phyloP scores from a whole-genome alignment of 1,284 basidiomycete genomes.

The Heterobasidion occidentale region DNA sequence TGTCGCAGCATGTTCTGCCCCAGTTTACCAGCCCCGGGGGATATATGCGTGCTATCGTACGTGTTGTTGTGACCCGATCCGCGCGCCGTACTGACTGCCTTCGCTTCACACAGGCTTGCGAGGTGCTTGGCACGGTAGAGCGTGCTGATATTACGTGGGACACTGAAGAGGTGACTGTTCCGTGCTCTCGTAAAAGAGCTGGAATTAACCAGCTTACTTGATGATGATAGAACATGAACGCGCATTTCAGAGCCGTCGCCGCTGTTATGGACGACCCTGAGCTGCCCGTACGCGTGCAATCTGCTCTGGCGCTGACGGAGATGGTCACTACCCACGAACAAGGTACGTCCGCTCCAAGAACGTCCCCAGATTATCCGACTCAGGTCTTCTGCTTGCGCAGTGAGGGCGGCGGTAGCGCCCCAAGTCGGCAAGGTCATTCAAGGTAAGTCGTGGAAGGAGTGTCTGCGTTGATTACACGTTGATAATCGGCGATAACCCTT shows the following conservation, averaged over 20 bases:
- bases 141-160: constrained; percentile 63
- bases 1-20: constrained; percentile 65
- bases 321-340: constrained; percentile 62
- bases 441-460: constrained; percentile 38
- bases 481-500: neutral
- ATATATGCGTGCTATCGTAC: constrained; percentile 69
- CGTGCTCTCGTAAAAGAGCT: neutral
- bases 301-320: constrained; percentile 74
- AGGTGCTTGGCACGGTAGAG: constrained; percentile 68
- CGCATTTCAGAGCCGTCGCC: constrained; percentile 56
- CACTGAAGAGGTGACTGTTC: constrained; percentile 45
- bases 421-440: constrained; percentile 85
- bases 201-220: neutral
- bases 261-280: constrained; percentile 64
- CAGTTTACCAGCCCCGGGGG: constrained; percentile 58
- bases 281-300: constrained; percentile 81
- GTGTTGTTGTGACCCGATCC: constrained; percentile 20
- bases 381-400: constrained; percentile 24
- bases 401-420: constrained; percentile 66
- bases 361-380: neutral
- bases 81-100: constrained; percentile 2
- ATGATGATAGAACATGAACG: constrained; percentile 47
- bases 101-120: constrained; percentile 54
- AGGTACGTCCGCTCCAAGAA: constrained; percentile 31
- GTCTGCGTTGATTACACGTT: neutral